These are phyloP conservation scores for Russula virescens DNA, from an alignment of 768 basidiomycete species.

Conservation along the genomic window DNA sequence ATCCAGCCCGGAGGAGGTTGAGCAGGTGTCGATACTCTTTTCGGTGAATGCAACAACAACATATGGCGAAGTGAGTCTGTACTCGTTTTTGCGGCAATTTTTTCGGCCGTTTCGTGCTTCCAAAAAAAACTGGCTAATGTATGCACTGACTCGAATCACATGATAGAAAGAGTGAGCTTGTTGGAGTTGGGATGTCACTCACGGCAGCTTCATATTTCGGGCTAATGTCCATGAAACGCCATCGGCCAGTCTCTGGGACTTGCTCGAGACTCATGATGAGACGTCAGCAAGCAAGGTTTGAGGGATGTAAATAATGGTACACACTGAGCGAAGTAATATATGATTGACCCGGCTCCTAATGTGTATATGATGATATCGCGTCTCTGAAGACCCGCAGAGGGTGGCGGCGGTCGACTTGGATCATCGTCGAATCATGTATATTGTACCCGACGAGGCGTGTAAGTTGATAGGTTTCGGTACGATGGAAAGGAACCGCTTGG, in stretches of 20 bases:
- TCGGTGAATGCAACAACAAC: slow-evolving; percentile 51
- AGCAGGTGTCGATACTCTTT: slow-evolving; percentile 30
- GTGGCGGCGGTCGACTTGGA: background rate
- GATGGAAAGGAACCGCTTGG: background rate
- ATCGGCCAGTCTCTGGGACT: slow-evolving; percentile 81
- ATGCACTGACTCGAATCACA: no score
- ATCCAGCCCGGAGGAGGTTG: background rate
- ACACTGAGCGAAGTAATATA: slow-evolving; percentile 32
- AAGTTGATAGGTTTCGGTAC: background rate
- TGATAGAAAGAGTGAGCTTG: background rate
- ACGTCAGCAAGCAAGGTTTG: background rate
- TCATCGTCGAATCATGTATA: slow-evolving; percentile 19
- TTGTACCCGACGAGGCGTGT: slow-evolving; percentile 8
- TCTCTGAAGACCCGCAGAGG: background rate
- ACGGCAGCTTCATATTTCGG: slow-evolving; percentile 53
- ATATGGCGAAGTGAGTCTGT: slow-evolving; percentile 45
- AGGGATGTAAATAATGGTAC: slow-evolving; percentile 14
- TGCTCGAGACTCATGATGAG: slow-evolving; percentile 57
- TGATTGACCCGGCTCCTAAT: slow-evolving; percentile 16
- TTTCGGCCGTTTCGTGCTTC: no score
- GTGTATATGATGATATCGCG: slow-evolving; percentile 24
- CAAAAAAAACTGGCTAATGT: no score
- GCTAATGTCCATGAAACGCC: slow-evolving; percentile 81
- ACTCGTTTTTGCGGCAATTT: background rate
- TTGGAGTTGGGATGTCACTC: slow-evolving; percentile 21